These are phyloP conservation scores for Acer negundo DNA, from an alignment of 345 rosid species.

Conservation along the genomic window DNA sequence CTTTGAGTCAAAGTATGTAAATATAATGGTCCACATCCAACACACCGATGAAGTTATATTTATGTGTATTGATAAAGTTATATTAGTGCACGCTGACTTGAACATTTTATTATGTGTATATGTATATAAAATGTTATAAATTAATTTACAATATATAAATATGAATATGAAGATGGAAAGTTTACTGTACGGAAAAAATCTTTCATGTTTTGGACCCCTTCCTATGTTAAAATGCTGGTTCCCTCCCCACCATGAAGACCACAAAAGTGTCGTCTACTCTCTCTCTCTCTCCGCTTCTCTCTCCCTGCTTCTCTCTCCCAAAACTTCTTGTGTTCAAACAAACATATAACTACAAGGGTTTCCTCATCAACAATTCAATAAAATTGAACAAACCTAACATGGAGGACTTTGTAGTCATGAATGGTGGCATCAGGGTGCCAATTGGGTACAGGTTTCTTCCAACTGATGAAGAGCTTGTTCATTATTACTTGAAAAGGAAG, in stretches of 20 bases:
- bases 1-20: too few relatives aligned
- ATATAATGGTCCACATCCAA: too few relatives aligned
- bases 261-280: not conserved
- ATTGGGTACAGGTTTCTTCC: not conserved
- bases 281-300: not conserved
- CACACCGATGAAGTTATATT: too few relatives aligned
- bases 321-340: not conserved
- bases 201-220: not conserved
- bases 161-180: not conserved
- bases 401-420: not conserved
- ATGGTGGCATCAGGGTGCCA: not conserved
- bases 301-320: not conserved
- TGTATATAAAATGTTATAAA: too few relatives aligned
- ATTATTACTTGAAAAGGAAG: not conserved
- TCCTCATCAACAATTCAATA: not conserved
- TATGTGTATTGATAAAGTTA: too few relatives aligned
- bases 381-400: not conserved
- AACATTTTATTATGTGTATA: too few relatives aligned
- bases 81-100: too few relatives aligned
- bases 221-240: not conserved
- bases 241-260: not conserved
- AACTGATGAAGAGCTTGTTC: not conserved
- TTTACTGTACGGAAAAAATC: not conserved
- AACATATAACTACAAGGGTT: not conserved
- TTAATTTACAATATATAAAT: too few relatives aligned